phyloP scores from a whole-genome alignment of 2,329 filamentous ascomycete species.

The Clonostachys chloroleuca region DNA sequence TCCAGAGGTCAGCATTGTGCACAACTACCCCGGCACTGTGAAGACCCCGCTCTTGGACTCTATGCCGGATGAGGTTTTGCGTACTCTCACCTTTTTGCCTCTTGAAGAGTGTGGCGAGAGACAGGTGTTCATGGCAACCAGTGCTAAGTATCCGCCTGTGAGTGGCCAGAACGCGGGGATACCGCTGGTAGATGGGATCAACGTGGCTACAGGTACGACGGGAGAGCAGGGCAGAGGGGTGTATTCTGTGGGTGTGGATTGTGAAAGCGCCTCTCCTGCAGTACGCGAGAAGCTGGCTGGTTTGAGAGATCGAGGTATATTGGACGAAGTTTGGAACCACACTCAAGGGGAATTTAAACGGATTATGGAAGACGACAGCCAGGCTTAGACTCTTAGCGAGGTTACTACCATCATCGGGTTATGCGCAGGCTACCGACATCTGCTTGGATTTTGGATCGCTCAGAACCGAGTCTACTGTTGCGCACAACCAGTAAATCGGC shows the following conservation, averaged over 20 bases:
- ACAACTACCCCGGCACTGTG: constrained; percentile 19
- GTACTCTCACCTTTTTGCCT: constrained; percentile 7
- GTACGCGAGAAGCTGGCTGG: constrained; percentile 6
- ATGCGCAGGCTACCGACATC: no score
- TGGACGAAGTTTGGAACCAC: constrained; percentile 13
- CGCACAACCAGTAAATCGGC: no score
- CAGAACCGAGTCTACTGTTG: no score
- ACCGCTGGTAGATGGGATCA: not conserved
- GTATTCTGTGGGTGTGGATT: constrained; percentile 14
- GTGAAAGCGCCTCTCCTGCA: constrained; percentile 8
- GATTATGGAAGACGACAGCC: not conserved
- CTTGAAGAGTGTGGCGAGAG: constrained; percentile 14
- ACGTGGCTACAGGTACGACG: constrained; percentile 8
- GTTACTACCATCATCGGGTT: no score
- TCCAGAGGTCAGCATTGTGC: constrained; percentile 16
- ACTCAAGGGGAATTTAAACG: constrained; percentile 13
- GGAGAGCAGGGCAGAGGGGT: constrained; percentile 12
- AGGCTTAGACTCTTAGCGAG: no score
- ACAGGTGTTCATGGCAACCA: constrained; percentile 13
- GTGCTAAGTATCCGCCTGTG: constrained; percentile 9
- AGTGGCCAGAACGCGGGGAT: not conserved
- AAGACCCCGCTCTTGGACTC: constrained; percentile 14
- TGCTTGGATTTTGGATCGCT: no score
- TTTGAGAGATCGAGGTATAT: constrained; percentile 8
- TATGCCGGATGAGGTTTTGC: constrained; percentile 10